These are phyloP conservation scores for Rhodofomes roseus DNA, from an alignment of 1,284 basidiomycete species.

Conservation along the genomic window DNA sequence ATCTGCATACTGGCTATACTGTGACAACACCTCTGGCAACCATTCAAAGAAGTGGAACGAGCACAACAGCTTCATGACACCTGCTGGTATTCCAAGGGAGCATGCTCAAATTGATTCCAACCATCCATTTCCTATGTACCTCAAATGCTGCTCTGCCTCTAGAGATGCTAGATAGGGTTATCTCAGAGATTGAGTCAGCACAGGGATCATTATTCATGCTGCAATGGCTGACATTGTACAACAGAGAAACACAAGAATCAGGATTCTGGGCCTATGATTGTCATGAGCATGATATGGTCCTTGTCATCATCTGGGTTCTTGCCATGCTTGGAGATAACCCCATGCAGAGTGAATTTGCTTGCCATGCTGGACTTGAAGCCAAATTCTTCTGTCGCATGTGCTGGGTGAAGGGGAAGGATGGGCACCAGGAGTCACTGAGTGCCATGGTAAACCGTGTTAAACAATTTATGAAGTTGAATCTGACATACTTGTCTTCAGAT, in stretches of 20 bases:
- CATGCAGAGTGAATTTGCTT: slow-evolving; percentile 42
- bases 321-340: slow-evolving; percentile 41
- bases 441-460: no score
- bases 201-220: not conserved
- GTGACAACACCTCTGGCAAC: slow-evolving; percentile 42
- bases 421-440: no score
- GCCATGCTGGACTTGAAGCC: slow-evolving; percentile 36
- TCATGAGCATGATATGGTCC: slow-evolving; percentile 22
- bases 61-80: slow-evolving; percentile 36
- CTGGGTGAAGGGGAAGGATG: slow-evolving; percentile 22
- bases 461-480: no score
- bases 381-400: slow-evolving; percentile 38
- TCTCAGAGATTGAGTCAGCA: slow-evolving; percentile 49
- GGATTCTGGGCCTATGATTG: slow-evolving; percentile 37
- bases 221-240: not conserved
- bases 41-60: slow-evolving; percentile 42
- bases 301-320: slow-evolving; percentile 30
- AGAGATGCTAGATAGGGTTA: slow-evolving; percentile 47
- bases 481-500: no score
- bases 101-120: slow-evolving; percentile 22
- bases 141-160: slow-evolving; percentile 39
- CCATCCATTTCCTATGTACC: slow-evolving; percentile 37
- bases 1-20: slow-evolving; percentile 38
- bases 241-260: slow-evolving; percentile 11
- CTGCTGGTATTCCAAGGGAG: slow-evolving; percentile 26